Evolutionary conservation across 148 eudicot species (phyloP).

Genomic region (Rhododendron molle): DNA sequence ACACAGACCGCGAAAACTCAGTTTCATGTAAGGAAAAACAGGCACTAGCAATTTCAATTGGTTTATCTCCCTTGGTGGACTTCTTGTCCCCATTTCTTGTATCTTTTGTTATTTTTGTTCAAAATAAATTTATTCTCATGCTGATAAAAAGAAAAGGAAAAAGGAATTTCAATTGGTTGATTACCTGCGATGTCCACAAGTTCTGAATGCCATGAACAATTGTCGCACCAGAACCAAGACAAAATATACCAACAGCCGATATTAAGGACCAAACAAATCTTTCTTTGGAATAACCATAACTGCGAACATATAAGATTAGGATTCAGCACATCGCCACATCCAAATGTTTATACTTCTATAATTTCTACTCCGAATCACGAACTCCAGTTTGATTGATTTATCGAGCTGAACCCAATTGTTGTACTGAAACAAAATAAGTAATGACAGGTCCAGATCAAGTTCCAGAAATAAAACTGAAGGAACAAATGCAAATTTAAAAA

Average conservation of each 20-base stretch:
- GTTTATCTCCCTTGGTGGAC: background rate
- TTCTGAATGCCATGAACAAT: constrained; percentile 89
- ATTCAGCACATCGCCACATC: background rate
- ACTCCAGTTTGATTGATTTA: constrained; percentile 3
- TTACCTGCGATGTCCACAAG: constrained; percentile 84
- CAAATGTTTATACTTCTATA: background rate
- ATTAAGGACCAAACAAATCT: constrained; percentile 99
- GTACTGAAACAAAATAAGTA: background rate
- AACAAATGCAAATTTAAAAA: background rate
- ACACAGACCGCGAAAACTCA: constrained; percentile 13
- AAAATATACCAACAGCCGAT: constrained; percentile 98
- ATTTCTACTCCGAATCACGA: background rate
- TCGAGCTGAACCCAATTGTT: background rate
- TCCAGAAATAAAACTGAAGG: background rate
- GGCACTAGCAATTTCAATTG: background rate
- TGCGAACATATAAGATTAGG: constrained; percentile 31
- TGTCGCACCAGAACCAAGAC: constrained; percentile 97
- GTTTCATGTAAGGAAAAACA: background rate
- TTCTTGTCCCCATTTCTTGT: background rate
- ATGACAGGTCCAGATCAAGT: background rate
- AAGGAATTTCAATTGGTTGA: background rate
- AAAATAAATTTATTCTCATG: background rate
- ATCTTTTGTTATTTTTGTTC: background rate
- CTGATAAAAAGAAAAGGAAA: background rate
- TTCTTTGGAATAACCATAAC: constrained; percentile 96